Evolutionary conservation across 805 yeast species (phyloP).

Genomic region (Ogataea dorogensis): DNA sequence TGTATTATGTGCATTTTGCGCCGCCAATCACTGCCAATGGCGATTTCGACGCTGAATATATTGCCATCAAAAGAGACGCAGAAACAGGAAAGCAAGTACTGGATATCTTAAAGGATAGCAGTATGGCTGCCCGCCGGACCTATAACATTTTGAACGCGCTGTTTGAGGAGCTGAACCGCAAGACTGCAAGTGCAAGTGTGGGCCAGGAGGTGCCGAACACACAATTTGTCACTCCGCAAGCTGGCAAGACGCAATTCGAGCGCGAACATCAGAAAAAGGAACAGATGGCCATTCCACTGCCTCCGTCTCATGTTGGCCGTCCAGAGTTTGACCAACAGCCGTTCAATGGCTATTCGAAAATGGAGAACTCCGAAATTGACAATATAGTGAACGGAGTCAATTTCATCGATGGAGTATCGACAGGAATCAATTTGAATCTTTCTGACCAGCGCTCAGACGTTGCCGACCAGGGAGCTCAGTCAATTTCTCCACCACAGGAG

Average conservation of each 20-base stretch:
- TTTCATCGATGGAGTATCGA: conserved; percentile 35
- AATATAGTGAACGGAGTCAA: conserved; percentile 33
- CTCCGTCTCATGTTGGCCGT: conserved; percentile 9
- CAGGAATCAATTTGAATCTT: conserved; percentile 32
- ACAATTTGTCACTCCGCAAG: conserved; percentile 30
- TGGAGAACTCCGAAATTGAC: conserved; percentile 23
- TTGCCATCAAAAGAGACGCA: conserved; percentile 66
- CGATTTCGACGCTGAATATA: conserved; percentile 50
- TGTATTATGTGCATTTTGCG: conserved; percentile 67
- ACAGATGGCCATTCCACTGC: conserved; percentile 13
- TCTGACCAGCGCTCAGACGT: conserved; percentile 8
- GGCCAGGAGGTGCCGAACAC: conserved; percentile 21
- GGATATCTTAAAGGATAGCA: conserved; percentile 65
- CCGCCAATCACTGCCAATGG: conserved; percentile 35
- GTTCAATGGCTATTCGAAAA: conserved; percentile 16
- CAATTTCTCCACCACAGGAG: conserved; percentile 8
- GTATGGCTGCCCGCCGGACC: conserved; percentile 77
- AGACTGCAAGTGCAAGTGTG: conserved; percentile 51
- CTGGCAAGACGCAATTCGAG: conserved; percentile 26
- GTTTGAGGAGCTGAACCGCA: conserved; percentile 73
- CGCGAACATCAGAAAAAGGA: conserved; percentile 14
- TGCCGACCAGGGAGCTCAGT: not conserved
- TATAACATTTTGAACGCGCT: conserved; percentile 76
- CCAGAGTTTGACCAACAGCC: conserved; percentile 7
- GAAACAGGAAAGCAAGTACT: conserved; percentile 77